Conservation (phyloP, 2,329 filamentous ascomycete genomes). For the Sclerotinia nivalis region DNA sequence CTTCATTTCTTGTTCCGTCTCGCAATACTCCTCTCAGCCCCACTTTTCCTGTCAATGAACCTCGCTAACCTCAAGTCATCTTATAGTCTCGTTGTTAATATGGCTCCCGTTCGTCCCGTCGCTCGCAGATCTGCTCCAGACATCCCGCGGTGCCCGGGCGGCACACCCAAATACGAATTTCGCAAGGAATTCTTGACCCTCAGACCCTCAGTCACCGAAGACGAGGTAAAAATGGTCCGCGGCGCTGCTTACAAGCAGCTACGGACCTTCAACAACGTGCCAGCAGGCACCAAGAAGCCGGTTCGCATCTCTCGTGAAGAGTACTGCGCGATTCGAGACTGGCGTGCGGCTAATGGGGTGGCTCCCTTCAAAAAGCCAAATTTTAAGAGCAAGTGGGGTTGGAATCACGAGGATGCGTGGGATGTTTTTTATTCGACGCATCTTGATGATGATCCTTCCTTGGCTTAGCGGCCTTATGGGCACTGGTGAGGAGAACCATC, state of each 20-base stretch:
- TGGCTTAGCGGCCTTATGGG: not conserved
- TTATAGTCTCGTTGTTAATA: not conserved
- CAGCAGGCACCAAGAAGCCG: not conserved
- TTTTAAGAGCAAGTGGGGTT: not conserved
- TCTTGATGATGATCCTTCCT: not conserved
- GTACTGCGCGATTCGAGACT: not conserved
- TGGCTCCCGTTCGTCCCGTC: not conserved
- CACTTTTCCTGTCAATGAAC: not conserved
- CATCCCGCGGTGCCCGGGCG: not conserved
- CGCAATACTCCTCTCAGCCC: not conserved
- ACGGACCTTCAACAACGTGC: not conserved
- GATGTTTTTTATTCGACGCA: not conserved
- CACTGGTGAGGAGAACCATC: not conserved
- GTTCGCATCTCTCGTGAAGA: not conserved
- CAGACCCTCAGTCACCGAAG: not conserved
- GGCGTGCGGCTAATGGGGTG: not conserved
- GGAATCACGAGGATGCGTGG: not conserved
- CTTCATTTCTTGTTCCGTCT: not conserved
- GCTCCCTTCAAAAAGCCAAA: slow-evolving; percentile 5
- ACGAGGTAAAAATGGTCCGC: slow-evolving; percentile 9
- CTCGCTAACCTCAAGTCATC: not conserved
- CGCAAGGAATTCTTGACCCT: not conserved
- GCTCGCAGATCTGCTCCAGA: not conserved
- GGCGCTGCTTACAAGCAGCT: not conserved
- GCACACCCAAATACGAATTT: not conserved